phyloP scores from a whole-genome alignment of 345 rosid species.

The Salix exigua region DNA sequence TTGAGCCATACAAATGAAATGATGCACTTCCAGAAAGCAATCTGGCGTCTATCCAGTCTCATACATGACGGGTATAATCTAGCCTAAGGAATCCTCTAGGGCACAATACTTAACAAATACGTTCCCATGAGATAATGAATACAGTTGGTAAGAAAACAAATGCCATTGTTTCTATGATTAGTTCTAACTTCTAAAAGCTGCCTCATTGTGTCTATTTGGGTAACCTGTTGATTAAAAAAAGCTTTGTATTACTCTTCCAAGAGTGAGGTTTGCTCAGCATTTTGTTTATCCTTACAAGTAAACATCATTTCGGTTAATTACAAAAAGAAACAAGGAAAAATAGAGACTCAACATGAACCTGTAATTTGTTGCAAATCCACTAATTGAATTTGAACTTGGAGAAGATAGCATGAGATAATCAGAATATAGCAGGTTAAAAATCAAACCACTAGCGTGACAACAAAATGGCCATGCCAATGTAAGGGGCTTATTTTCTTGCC shows the following conservation, averaged over 20 bases:
- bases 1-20: not conserved
- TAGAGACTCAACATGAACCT: not conserved
- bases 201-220: not conserved
- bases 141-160: too few relatives aligned
- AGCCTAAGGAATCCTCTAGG: not conserved
- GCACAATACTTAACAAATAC: not conserved
- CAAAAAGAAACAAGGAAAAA: not conserved
- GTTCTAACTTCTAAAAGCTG: not conserved
- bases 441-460: not conserved
- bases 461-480: not conserved
- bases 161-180: not conserved
- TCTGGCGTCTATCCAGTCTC: not conserved
- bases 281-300: not conserved
- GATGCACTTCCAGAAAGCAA: not conserved
- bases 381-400: not conserved
- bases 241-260: not conserved
- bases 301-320: not conserved
- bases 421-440: not conserved
- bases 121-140: not conserved
- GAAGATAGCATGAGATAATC: conserved; percentile 11
- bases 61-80: not conserved
- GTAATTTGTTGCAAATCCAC: not conserved
- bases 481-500: conserved; percentile 3
- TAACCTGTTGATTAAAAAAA: not conserved
- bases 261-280: not conserved